Evolutionary conservation across 1,284 basidiomycete genomes (phyloP), one percentile per base, ranked within the genome.

Genomic region (Cutaneotrichosporon curvatum): DNA sequence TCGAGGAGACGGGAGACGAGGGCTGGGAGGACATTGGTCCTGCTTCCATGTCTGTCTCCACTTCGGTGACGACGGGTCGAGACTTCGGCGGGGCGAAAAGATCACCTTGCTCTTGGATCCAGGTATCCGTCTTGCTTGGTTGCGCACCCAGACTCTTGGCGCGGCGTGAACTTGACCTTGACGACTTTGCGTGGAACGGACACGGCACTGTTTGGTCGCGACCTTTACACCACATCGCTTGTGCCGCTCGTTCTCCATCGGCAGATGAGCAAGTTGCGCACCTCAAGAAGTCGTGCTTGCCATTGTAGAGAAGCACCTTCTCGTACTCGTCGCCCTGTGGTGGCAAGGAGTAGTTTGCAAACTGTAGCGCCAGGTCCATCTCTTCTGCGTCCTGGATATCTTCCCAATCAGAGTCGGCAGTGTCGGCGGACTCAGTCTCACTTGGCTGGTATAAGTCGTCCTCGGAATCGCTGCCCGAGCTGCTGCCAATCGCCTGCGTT

Each of bases 211-310:
- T 28, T 7, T 25, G 14, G 7, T 33, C 35, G 7, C 46, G 40
- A 4, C 49, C 49, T 8, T 38, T 30, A 28, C 49, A 51, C 49
- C 49, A 51, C 37, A 43, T 39, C 12, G 49, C 44, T 5, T 32
- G 23, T 8, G 33, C 40, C 6, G 40, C 44, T 1, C 37, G 36
- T 9, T 43, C 37, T 2, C 41, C 45, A 11, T 45, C 37, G 1
- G 44, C 44, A 7, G 30, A 22, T 11, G 35, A 8, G 16, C 49
- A 51, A 2, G 12, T 12, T 1, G 33, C n/a, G 34, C 47, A 48
- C 25, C 16, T 20, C 33, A 23, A 23, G 21, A 38, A 38, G 2
- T 9, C 20, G 14, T 12, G 21, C 4, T 11, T 38, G 22, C 20
- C 9, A 5, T 38, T 15, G 37, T 38, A 38, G 4, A 19, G 21